A percentile compares a stretch with the other conserved stretches of the same genome.
phyloP scores from a whole-genome alignment of 2,329 filamentous ascomycete genomes.

The Neoarthrinium moseri region DNA sequence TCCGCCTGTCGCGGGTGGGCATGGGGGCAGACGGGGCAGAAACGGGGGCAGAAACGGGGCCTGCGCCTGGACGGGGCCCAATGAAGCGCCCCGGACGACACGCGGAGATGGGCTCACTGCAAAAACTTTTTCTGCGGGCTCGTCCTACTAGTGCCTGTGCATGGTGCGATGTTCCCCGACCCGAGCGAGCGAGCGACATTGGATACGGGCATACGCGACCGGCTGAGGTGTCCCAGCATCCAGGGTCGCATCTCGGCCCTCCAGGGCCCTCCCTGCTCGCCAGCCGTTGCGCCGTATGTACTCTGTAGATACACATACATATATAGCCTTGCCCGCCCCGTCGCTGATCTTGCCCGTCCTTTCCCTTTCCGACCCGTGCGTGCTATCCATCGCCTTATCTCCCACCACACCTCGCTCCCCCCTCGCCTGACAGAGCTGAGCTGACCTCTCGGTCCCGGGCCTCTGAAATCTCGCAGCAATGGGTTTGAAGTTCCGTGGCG shows the following conservation, averaged over 20 bases:
- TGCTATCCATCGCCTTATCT: neutral
- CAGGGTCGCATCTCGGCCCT: too few species aligned
- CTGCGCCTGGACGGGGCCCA: neutral
- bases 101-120: too few species aligned
- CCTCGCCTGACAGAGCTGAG: too few species aligned
- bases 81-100: too few species aligned
- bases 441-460: neutral
- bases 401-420: too few species aligned
- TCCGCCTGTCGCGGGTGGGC: conserved; percentile 3
- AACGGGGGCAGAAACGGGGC: neutral
- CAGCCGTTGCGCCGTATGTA: too few species aligned
- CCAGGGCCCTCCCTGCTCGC: too few species aligned
- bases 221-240: neutral
- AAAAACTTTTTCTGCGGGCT: too few species aligned
- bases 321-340: neutral
- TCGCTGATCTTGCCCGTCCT: neutral
- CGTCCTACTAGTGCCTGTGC: too few species aligned
- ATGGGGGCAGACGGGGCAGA: neutral
- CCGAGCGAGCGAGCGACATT: neutral
- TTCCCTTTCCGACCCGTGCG: neutral
- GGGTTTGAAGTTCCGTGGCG: conserved; percentile 11
- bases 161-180: neutral
- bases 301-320: conserved; percentile 1
- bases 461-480: neutral
- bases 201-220: neutral